These are phyloP conservation scores for Colletotrichum liriopes DNA, from an alignment of 2,329 filamentous ascomycete species.

Conservation along the genomic window DNA sequence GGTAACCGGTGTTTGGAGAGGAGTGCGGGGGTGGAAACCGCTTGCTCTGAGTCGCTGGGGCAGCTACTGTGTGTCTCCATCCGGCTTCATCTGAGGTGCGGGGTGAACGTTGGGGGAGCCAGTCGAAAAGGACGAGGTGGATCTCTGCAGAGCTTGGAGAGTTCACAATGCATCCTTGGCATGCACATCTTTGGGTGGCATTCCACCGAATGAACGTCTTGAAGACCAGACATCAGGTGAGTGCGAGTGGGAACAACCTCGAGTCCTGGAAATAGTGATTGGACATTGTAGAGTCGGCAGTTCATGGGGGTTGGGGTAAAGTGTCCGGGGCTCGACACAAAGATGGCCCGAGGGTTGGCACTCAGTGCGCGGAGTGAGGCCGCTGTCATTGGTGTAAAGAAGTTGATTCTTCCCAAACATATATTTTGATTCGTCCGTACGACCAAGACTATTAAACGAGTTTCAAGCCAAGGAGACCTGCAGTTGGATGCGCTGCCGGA, in stretches of 20 bases:
- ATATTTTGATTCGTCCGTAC: neutral
- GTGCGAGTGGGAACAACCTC: neutral
- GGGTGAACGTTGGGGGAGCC: conserved; percentile 35
- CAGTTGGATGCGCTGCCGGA: neutral
- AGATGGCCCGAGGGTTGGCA: conserved; percentile 38
- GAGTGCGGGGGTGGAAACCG: conserved; percentile 32
- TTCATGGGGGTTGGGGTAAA: conserved; percentile 9
- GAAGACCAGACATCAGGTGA: neutral
- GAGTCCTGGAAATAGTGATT: conserved; percentile 8
- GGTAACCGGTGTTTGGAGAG: conserved; percentile 35
- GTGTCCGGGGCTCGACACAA: conserved; percentile 28
- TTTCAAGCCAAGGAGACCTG: neutral
- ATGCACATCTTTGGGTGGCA: conserved; percentile 1
- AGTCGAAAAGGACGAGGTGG: conserved; percentile 30
- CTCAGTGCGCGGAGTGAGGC: neutral
- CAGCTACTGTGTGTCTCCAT: conserved; percentile 14
- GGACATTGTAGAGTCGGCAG: neutral
- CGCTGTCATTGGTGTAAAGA: neutral
- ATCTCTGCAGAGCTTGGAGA: conserved; percentile 20
- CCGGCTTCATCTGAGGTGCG: conserved; percentile 24
- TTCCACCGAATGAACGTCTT: conserved; percentile 9
- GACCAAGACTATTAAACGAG: neutral
- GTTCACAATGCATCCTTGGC: conserved; percentile 25
- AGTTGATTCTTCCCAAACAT: neutral
- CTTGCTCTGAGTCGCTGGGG: conserved; percentile 21